phyloP scores from a whole-genome alignment of 1,284 basidiomycete genomes.

The Pseudozyma pruni region DNA sequence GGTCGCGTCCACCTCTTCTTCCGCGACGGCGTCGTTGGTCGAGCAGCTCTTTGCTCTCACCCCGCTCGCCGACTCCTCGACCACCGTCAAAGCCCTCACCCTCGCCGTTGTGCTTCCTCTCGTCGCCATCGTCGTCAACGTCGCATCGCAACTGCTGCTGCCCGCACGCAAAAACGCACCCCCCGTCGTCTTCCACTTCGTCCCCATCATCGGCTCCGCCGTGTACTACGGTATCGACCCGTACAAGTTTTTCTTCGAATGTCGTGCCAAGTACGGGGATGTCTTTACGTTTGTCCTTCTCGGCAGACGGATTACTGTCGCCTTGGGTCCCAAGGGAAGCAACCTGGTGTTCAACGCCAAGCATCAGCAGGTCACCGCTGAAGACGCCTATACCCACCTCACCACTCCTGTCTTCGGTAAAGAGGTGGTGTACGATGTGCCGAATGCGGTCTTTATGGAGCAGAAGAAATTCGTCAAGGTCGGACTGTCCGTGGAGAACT shows the following conservation, averaged over 20 bases:
- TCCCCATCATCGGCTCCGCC: slow-evolving; percentile 81
- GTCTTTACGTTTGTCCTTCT: slow-evolving; percentile 86
- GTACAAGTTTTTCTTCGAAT: slow-evolving; percentile 78
- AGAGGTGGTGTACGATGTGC: slow-evolving; percentile 96
- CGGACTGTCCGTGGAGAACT: slow-evolving; percentile 90
- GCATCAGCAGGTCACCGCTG: slow-evolving; percentile 89
- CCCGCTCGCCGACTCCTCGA: slow-evolving; percentile 25
- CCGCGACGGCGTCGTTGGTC: slow-evolving; percentile 20
- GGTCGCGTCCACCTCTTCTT: slow-evolving; percentile 5
- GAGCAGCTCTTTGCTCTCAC: slow-evolving; percentile 36
- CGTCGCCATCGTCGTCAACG: slow-evolving; percentile 72
- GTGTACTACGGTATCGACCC: slow-evolving; percentile 81
- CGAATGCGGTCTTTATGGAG: slow-evolving; percentile 97
- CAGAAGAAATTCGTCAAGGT: slow-evolving; percentile 92
- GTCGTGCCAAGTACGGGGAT: slow-evolving; percentile 79
- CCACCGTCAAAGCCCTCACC: slow-evolving; percentile 16
- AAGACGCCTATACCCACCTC: slow-evolving; percentile 85
- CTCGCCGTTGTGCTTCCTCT: slow-evolving; percentile 29
- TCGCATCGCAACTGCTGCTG: slow-evolving; percentile 69
- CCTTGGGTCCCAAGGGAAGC: slow-evolving; percentile 90
- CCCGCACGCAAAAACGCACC: slow-evolving; percentile 70
- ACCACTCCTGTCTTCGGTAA: slow-evolving; percentile 79
- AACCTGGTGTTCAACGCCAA: slow-evolving; percentile 96
- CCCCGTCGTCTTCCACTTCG: slow-evolving; percentile 81
- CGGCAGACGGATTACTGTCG: slow-evolving; percentile 89